Evolutionary conservation across 768 basidiomycete genomes (phyloP).

Genomic region (Tricholoma terreum): DNA sequence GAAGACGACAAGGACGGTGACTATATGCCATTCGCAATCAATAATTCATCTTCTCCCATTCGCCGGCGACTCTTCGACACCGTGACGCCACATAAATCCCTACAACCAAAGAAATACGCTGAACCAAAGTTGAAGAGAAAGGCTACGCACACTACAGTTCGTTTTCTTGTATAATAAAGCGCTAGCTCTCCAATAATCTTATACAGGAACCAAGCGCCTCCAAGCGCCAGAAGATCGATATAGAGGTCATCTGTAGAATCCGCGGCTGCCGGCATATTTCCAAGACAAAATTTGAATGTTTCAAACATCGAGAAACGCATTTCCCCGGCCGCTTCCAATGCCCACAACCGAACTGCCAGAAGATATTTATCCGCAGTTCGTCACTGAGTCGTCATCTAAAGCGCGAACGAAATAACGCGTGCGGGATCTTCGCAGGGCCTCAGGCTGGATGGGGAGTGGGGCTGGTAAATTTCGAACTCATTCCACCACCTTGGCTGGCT

Average conservation of each 20-base stretch:
- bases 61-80: background rate
- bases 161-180: background rate
- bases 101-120: background rate
- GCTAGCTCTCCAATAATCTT: background rate
- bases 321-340: conserved; percentile 20
- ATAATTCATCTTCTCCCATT: background rate
- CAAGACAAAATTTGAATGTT: conserved; percentile 19
- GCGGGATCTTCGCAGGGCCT: conserved; percentile 11
- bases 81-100: background rate
- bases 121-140: conserved; percentile 10
- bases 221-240: conserved; percentile 14
- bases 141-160: background rate
- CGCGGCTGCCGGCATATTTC: conserved; percentile 18
- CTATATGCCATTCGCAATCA: conserved; percentile 5
- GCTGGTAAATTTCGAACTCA: conserved; percentile 14
- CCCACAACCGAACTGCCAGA: conserved; percentile 14
- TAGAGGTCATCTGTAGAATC: conserved; percentile 17
- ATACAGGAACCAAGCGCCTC: background rate
- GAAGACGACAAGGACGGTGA: conserved; percentile 11
- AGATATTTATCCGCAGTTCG: conserved; percentile 19
- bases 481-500: conserved; percentile 13
- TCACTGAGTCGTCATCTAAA: conserved; percentile 20
- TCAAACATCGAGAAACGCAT: conserved; percentile 23
- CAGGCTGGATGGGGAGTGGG: conserved; percentile 15
- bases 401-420: conserved; percentile 10